phyloP scores from a whole-genome alignment of 176 grass and related monocot species.

The Aegilops umbellulata region DNA sequence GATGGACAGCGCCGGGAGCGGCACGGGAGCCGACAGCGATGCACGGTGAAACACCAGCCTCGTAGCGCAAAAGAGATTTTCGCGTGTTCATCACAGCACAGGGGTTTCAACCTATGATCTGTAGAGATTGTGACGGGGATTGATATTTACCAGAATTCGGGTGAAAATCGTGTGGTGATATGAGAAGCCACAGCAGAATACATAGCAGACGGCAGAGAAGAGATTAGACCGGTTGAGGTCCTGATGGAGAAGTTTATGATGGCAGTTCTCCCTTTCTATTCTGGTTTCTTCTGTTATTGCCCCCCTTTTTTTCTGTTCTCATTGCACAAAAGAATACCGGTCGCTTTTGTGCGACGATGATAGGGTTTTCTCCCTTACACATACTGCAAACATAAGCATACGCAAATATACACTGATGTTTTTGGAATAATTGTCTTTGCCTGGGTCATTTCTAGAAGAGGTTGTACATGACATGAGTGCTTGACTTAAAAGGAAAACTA shows the following conservation, averaged over 20 bases:
- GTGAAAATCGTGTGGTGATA: not conserved
- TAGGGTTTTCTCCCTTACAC: not conserved
- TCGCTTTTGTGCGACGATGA: not conserved
- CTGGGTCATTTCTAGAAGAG: not conserved
- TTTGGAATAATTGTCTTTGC: not conserved
- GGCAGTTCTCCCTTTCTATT: not conserved
- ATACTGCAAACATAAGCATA: slow-evolving; percentile 26
- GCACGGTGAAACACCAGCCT: slow-evolving; percentile 26
- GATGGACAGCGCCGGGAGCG: slow-evolving; percentile 16
- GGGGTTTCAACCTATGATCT: slow-evolving; percentile 7
- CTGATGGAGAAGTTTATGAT: slow-evolving; percentile 33
- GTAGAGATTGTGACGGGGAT: not conserved
- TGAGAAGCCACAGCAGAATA: not conserved
- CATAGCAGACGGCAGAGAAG: not conserved
- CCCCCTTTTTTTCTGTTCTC: not conserved
- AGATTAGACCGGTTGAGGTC: not conserved
- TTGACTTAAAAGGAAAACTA: not conserved
- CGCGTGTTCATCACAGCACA: not conserved
- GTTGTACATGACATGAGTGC: not conserved
- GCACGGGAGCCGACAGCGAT: slow-evolving; percentile 12
- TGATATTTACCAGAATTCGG: slow-evolving; percentile 2
- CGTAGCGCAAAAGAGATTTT: not conserved
- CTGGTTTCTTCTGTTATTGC: not conserved
- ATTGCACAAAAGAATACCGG: not conserved
- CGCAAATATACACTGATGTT: not conserved